Base-by-base conservation (phyloP, 1,284 basidiomycete genomes). In the Ganoderma sp. region DNA sequence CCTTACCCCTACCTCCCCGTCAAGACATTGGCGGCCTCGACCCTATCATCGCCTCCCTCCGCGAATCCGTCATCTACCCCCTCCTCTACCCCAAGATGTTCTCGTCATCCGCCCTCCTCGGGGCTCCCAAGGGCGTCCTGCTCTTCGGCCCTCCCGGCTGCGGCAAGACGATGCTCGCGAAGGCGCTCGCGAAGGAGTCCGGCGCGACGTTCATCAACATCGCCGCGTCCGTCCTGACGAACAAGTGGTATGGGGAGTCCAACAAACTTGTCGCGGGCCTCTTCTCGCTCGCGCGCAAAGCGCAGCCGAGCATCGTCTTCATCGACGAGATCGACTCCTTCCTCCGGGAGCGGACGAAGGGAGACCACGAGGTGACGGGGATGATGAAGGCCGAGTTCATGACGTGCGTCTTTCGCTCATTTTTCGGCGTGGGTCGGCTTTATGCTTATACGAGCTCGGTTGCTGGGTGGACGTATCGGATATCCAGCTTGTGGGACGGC, bases 381-480 rank as follows among this genome's bases (percentile, higher is more conserved):
- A 99, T 99, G 96, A 98, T 99, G 90, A 99, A 99, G 83, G 97
- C 97, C 1, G 97, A 99, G 78, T 99, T 99, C 79, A 98, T 99
- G 97, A 98, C 96, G 90, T 95, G 80, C 75, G 93, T 64, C 62
- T 22, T 14, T 22, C 37, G 34, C 22, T n/a, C 25, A 17, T 39
- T 28, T 19, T 41, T 17, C 17, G 3, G 7, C 28, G 12, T 22
- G 15, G 4, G 0, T 54, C 15, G 5, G 22, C 28, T 32, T 19
- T 12, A 0, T 7, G 5, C 28, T 56, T 56, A 32, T 56, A 56
- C 32, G 28, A n/a, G 4, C 0, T n/a, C 22, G 14, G 3, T 57
- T 32, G 42, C 45, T 37, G 37, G 37, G 6, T 37, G 37, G n/a
- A 66, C 42, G 2, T 59, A 25, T 7, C 22, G 52, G 25, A 41